Conservation (phyloP, 2,329 filamentous ascomycete genomes). For the Aureobasidium sp. region DNA sequence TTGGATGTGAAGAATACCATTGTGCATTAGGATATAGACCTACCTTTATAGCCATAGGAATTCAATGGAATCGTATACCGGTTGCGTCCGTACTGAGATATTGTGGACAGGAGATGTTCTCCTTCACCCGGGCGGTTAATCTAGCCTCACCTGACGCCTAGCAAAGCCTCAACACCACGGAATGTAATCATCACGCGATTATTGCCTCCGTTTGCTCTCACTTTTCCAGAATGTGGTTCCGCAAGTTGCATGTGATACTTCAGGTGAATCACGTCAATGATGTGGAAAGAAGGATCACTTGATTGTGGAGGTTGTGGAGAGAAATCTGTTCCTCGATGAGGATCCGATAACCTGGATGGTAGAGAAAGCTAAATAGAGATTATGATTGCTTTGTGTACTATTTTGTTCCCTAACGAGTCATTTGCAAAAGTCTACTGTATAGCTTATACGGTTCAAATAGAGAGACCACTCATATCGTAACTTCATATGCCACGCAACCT, state of each 20-base stretch:
- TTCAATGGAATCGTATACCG: neutral
- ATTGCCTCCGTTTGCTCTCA: neutral
- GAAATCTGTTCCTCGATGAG: no score
- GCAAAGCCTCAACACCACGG: neutral
- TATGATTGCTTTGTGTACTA: neutral
- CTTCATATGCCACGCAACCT: no score
- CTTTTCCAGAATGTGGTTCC: neutral
- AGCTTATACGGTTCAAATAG: no score
- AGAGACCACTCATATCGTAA: no score
- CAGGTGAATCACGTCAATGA: neutral
- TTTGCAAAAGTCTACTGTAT: no score
- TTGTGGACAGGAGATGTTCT: constrained; percentile 7
- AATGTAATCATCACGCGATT: constrained; percentile 1
- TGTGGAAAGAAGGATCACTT: no score
- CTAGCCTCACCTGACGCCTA: constrained; percentile 9
- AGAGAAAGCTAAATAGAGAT: neutral
- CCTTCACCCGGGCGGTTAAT: neutral
- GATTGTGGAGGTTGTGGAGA: no score
- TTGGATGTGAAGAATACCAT: neutral
- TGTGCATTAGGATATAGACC: neutral
- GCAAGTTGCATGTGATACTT: neutral
- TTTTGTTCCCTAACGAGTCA: neutral
- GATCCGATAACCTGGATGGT: neutral
- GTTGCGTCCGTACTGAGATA: neutral
- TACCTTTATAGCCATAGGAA: neutral